Conservation (phyloP, 164 flowering plant genomes). For the Hamamelis virginiana region DNA sequence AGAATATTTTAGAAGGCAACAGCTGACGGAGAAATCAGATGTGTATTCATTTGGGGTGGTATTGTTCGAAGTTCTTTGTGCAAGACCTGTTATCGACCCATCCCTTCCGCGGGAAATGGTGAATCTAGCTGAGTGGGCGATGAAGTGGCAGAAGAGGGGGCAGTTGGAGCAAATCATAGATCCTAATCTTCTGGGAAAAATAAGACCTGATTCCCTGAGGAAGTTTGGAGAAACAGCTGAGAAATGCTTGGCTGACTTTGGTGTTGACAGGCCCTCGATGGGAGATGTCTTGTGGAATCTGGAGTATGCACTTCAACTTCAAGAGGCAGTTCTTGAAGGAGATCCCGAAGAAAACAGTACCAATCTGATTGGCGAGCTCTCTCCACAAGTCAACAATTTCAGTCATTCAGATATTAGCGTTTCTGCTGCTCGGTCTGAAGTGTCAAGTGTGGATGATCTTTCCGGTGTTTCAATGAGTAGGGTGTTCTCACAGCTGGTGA, state of each 20-base stretch:
- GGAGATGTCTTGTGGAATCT: slow-evolving; percentile 87
- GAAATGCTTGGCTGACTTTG: slow-evolving; percentile 79
- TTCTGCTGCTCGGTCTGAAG: slow-evolving; percentile 32
- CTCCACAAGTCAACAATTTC: slow-evolving; percentile 47
- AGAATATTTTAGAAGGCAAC: slow-evolving; percentile 80
- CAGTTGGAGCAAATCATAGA: slow-evolving; percentile 68
- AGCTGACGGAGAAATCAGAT: slow-evolving; percentile 81
- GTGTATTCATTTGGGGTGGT: slow-evolving; percentile 92
- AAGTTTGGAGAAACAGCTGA: slow-evolving; percentile 83
- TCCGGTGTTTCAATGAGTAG: slow-evolving; percentile 64
- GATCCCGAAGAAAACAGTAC: slow-evolving; percentile 74
- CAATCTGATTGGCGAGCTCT: slow-evolving; percentile 51
- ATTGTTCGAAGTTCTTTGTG: slow-evolving; percentile 74
- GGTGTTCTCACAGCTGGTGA: slow-evolving; percentile 79
- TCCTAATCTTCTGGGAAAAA: slow-evolving; percentile 47
- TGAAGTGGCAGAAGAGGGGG: slow-evolving; percentile 73
- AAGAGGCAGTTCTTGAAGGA: slow-evolving; percentile 47
- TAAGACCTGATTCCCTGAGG: slow-evolving; percentile 62
- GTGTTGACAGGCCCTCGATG: slow-evolving; percentile 78
- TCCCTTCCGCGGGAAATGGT: slow-evolving; percentile 73
- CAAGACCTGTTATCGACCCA: slow-evolving; percentile 78
- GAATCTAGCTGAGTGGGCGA: slow-evolving; percentile 82
- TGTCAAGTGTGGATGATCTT: slow-evolving; percentile 42
- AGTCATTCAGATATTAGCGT: slow-evolving; percentile 20
- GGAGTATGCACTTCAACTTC: slow-evolving; percentile 76